Evolutionary conservation across 306 rosid species (phyloP), one percentile per base, ranked within the genome.

Genomic region (Canavalia gladiata): DNA sequence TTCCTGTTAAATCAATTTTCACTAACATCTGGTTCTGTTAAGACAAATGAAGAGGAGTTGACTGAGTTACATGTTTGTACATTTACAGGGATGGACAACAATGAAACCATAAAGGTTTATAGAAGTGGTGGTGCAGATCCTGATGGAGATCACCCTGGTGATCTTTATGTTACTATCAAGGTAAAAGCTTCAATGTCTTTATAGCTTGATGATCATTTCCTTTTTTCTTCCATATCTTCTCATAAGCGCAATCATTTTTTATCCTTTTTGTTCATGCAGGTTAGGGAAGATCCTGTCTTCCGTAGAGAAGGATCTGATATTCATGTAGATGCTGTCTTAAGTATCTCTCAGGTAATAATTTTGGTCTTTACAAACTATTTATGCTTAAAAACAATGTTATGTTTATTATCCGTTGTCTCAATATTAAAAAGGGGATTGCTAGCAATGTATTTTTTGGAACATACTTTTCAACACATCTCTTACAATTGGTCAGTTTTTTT

Each of bases 61-160:
- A 66, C 60, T 64, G 58, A 39, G 41, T 73, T 51, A 31, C 54
- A 30, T 28, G 42, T 39, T 74, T 55, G 41, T 56, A 60, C 82
- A 81, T 77, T 77, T 82, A 47, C 94, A 94, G 98, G 98, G 58
- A 88, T 92, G 34, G 97, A 87, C 66, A 87, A 86, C 83, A 88
- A 85, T 62, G 94, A 92, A 75, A 91, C 89, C 54, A 59, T 92
- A 51, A 88, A 81, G 86, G 89, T 91, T 54, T 78, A 29, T 65
- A 81, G 92, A 86, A 91, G 92, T 49, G 98, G 98, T 43, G 97
- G 97, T 75, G 93, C 94, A 34, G 97, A 94, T 88, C 97, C 98
- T 5, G 94, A 94, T 58, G 98, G 97, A 81, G 86, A 83, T 84
- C 94, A 87, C 8, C 92, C 94, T 37, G 97, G 98, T 76, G 97